Percentiles rank a stretch among this genome's conserved stretches.
Conservation (phyloP, 768 basidiomycete species). For the Amanita fuliginea region DNA sequence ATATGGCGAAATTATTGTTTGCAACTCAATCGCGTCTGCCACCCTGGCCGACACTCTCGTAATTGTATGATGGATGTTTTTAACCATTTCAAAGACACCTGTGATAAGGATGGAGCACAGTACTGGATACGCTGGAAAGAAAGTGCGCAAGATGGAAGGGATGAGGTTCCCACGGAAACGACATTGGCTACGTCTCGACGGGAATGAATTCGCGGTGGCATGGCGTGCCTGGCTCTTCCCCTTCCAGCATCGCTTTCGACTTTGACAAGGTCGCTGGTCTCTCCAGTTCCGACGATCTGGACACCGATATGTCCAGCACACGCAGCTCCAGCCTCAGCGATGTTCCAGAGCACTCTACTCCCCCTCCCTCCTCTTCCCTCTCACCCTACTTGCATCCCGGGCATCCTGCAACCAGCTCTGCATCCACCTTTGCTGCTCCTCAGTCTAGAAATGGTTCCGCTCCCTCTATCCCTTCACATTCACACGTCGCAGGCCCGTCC, state of each 20-base stretch:
- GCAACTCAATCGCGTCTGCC: background rate
- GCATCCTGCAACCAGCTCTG: conserved; percentile 7
- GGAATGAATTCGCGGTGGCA: conserved; percentile 6
- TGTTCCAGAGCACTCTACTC: conserved; percentile 21
- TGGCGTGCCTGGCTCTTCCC: conserved; percentile 1
- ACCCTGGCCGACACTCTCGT: background rate
- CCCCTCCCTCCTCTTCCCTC: conserved; percentile 11
- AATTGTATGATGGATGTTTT: background rate
- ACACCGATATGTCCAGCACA: conserved; percentile 15
- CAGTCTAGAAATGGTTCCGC: conserved; percentile 1
- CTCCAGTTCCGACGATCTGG: conserved; percentile 6
- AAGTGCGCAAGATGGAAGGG: background rate
- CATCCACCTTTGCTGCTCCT: conserved; percentile 3
- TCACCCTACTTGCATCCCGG: conserved; percentile 6
- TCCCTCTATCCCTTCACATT: background rate
- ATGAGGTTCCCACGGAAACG: conserved; percentile 1
- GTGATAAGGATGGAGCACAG: background rate
- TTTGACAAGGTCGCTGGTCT: conserved; percentile 7
- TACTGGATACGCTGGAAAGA: background rate
- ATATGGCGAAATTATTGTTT: background rate
- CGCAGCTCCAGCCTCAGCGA: conserved; percentile 18
- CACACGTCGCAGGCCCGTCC: conserved; percentile 2
- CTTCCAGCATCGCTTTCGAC: conserved; percentile 6
- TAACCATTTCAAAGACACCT: background rate
- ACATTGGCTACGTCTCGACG: background rate